These are phyloP conservation scores for Strigomonas oncopelti DNA, from an alignment of 208 protist genomes.

Conservation along the genomic window DNA sequence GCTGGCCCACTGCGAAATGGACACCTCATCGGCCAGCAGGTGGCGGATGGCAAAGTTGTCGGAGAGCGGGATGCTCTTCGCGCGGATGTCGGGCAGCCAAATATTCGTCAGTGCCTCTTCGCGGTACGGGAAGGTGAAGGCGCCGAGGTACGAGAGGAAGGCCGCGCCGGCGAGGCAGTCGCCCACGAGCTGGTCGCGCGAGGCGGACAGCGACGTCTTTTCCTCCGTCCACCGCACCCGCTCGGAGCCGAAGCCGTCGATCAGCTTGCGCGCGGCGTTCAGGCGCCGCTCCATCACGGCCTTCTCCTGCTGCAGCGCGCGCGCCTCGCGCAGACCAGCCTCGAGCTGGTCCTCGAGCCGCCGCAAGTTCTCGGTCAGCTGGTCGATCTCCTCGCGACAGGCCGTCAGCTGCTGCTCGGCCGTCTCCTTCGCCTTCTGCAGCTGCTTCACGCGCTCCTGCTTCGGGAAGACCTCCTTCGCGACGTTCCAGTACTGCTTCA, in stretches of 20 bases:
- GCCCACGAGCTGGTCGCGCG: conserved; percentile 90
- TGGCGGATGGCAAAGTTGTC: conserved; percentile 84
- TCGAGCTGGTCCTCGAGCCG: conserved; percentile 90
- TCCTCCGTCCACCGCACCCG: conserved; percentile 95
- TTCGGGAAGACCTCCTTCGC: conserved; percentile 97
- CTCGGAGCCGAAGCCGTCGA: conserved; percentile 97
- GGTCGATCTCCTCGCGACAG: conserved; percentile 87
- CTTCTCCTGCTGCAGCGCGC: conserved; percentile 90
- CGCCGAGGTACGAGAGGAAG: conserved; percentile 97
- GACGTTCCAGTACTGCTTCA: conserved; percentile 97
- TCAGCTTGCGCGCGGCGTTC: conserved; percentile 93
- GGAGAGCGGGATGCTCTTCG: conserved; percentile 88
- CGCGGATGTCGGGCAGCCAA: conserved; percentile 90
- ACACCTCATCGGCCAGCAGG: conserved; percentile 96
- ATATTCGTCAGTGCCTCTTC: conserved; percentile 87
- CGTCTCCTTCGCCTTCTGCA: conserved; percentile 89
- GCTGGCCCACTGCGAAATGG: conserved; percentile 95
- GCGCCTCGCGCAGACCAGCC: conserved; percentile 87
- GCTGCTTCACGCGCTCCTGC: conserved; percentile 89
- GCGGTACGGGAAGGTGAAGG: conserved; percentile 97
- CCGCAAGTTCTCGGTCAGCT: conserved; percentile 89
- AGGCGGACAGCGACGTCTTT: conserved; percentile 84
- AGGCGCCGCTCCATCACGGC: conserved; percentile 94
- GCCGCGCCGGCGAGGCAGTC: conserved; percentile 97
- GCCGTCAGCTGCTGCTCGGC: conserved; percentile 84